Base-by-base conservation (phyloP, 495 filamentous ascomycete species). In the Bathelium albidoporum region DNA sequence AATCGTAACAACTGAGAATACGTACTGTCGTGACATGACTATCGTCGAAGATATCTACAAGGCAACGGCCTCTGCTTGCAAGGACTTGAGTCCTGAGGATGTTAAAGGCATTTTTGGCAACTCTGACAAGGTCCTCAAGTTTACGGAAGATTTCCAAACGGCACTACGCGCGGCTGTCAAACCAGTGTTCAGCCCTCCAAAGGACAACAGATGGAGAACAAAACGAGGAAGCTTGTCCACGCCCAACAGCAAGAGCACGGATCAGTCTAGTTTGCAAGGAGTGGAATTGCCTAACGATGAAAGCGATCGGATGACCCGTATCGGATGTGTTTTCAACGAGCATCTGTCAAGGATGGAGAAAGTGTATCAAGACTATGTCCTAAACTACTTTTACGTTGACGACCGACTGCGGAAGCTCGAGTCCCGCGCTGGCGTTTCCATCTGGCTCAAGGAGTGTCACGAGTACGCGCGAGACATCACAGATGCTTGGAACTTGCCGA, bases 1-100 rank as follows among this genome's bases (percentile, higher is more conserved):
- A 73, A 78, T 98, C 24, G 82, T 96, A 43, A 90, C 95, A 67
- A 98, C 95, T 2, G 94, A 98, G 71, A 83, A 87, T 32, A 83
- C 84, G 18, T 97, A 92, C 73, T 81, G 90, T 53, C 82, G 87
- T 65, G 94, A 98, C 74, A 93, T 98, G 90, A 95, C 89, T 68
- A 90, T 98, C 43, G 86, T 95, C 5, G 89, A 95, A 69, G 90
- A 96, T 69, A 96, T 97, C 52, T 98, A 97, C 78, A 95, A 92
- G 73, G 90, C 88, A n/a, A 97, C 94, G 0, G 90, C 90, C 0
- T 87, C 88, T 65, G 86, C 90, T 20, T 55, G 49, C 24, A 88
- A 87, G 55, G 82, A 90, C 22, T 83, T 89, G 60, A 89, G 87
- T 29, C 72, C 79, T 20, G 87, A 91, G 53, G 95, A 96, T 62